phyloP scores from a whole-genome alignment of 805 yeast genomes.

The Zygoascus ofunaensis region DNA sequence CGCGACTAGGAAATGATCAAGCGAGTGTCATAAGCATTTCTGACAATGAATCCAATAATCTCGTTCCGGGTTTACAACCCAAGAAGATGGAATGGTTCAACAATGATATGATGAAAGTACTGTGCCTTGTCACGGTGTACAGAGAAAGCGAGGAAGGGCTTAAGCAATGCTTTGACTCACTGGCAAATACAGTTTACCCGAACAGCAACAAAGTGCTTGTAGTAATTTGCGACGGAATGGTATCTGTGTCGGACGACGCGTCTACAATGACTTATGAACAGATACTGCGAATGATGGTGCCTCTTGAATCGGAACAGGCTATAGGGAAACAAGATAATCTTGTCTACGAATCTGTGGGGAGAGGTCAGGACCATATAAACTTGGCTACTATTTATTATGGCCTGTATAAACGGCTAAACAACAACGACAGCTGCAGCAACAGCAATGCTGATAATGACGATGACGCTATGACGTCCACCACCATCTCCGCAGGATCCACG shows the following conservation, averaged over 20 bases:
- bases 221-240: slow-evolving; percentile 78
- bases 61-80: too few species aligned
- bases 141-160: slow-evolving; percentile 74
- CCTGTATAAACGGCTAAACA: slow-evolving; percentile 42
- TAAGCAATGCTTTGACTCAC: slow-evolving; percentile 66
- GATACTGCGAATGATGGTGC: slow-evolving; percentile 62
- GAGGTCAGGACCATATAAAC: slow-evolving; percentile 70
- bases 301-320: slow-evolving; percentile 56
- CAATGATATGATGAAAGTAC: slow-evolving; percentile 21
- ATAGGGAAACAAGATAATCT: slow-evolving; percentile 18
- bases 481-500: slow-evolving; percentile 45
- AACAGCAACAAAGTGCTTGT: slow-evolving; percentile 69
- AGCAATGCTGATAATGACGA: not conserved
- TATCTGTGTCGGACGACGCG: slow-evolving; percentile 77
- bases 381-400: slow-evolving; percentile 85
- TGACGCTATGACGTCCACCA: not conserved
- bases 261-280: slow-evolving; percentile 61
- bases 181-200: slow-evolving; percentile 74
- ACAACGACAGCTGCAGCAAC: not conserved
- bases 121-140: slow-evolving; percentile 68
- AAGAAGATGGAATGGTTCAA: too few species aligned
- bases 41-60: too few species aligned
- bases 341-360: slow-evolving; percentile 77
- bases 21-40: not conserved
- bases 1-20: not conserved